phyloP scores from a whole-genome alignment of 2,329 filamentous ascomycete genomes.

The Hyphodiscus sp. region DNA sequence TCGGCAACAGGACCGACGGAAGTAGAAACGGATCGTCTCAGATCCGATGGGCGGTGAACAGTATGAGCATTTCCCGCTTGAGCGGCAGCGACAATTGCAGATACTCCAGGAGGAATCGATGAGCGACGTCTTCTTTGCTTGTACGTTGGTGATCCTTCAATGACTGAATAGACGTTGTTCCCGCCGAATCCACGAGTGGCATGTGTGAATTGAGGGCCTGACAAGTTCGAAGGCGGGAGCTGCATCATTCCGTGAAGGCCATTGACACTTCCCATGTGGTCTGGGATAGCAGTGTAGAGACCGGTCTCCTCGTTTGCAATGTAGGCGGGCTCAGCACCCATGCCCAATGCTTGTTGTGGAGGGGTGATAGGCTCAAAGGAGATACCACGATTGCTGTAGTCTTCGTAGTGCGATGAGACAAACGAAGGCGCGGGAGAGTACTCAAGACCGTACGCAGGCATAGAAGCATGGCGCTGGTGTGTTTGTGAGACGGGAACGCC shows the following conservation, averaged over 20 bases:
- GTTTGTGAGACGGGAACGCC: constrained; percentile 76
- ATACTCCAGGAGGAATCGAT: constrained; percentile 77
- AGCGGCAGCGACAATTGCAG: constrained; percentile 59
- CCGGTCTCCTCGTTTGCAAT: constrained; percentile 98
- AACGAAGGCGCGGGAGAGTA: constrained; percentile 98
- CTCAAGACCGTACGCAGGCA: constrained; percentile 90
- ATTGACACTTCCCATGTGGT: constrained; percentile 66
- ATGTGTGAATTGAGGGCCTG: constrained; percentile 71
- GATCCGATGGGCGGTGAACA: constrained; percentile 77
- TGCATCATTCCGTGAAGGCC: constrained; percentile 86
- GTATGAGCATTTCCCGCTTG: constrained; percentile 47
- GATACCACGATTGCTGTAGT: constrained; percentile 93
- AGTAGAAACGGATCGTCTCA: constrained; percentile 82
- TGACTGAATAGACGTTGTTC: constrained; percentile 87
- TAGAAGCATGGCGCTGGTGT: constrained; percentile 93
- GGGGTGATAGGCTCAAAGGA: constrained; percentile 97
- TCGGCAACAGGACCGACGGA: constrained; percentile 80
- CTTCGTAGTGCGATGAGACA: constrained; percentile 96
- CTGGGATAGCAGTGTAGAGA: constrained; percentile 89
- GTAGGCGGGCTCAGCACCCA: constrained; percentile 86
- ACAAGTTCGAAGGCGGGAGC: constrained; percentile 77
- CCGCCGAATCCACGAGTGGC: constrained; percentile 57
- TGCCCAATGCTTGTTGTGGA: constrained; percentile 78
- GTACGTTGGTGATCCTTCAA: constrained; percentile 97
- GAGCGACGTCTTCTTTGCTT: constrained; percentile 94